Percentiles rank a stretch among this genome's conserved stretches.
Evolutionary conservation across 768 basidiomycete genomes (phyloP).

Genomic region (Agrocybe chaxingu): DNA sequence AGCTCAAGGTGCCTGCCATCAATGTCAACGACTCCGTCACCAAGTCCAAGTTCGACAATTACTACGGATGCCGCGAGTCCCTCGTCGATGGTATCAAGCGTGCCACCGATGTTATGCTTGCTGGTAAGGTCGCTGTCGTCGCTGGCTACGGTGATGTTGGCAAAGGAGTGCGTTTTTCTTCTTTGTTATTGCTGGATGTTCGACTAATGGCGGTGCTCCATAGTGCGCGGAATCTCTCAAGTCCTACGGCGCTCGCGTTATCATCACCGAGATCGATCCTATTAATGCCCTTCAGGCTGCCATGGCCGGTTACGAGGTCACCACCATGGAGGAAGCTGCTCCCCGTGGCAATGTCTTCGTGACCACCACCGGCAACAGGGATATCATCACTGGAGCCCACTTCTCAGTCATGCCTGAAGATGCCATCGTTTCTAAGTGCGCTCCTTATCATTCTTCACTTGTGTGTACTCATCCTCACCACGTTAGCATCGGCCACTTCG

Average conservation of each 20-base stretch:
- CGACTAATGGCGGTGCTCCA: slow-evolving; percentile 1
- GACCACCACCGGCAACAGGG: slow-evolving; percentile 97
- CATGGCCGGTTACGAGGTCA: slow-evolving; percentile 99
- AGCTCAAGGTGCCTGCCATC: slow-evolving; percentile 96
- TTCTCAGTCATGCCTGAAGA: slow-evolving; percentile 95
- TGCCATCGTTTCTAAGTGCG: slow-evolving; percentile 96
- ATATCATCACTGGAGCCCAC: slow-evolving; percentile 92
- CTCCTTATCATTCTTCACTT: slow-evolving; percentile 10
- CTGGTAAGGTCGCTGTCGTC: slow-evolving; percentile 98
- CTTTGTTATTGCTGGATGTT: background rate
- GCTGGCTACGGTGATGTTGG: slow-evolving; percentile 99
- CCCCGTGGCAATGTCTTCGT: slow-evolving; percentile 88
- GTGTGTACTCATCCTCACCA: slow-evolving; percentile 4
- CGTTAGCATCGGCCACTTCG: slow-evolving; percentile 78
- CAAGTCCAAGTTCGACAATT: slow-evolving; percentile 99
- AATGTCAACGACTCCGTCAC: slow-evolving; percentile 99
- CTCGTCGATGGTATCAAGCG: slow-evolving; percentile 99
- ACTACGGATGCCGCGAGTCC: slow-evolving; percentile 99
- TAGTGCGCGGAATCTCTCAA: slow-evolving; percentile 96
- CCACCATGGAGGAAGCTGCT: slow-evolving; percentile 98
- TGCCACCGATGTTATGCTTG: slow-evolving; percentile 99
- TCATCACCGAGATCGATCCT: slow-evolving; percentile 98
- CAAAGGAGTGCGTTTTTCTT: slow-evolving; percentile 79
- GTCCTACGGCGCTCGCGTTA: slow-evolving; percentile 95
- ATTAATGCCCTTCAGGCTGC: slow-evolving; percentile 99